Conservation (phyloP, 768 basidiomycete genomes). For the Serpula lacrymans region DNA sequence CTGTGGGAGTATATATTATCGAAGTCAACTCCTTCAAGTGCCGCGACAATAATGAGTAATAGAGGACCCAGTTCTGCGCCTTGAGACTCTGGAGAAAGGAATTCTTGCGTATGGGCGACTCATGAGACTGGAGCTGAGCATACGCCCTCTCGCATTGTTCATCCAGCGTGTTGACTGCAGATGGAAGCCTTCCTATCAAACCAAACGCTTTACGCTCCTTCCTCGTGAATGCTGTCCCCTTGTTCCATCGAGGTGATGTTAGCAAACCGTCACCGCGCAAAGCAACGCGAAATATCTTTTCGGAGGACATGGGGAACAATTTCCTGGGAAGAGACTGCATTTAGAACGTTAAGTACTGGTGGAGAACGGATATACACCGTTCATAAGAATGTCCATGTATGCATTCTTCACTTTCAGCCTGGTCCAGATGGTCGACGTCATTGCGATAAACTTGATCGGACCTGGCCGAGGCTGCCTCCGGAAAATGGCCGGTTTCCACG, state of each 20-base stretch:
- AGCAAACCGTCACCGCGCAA: slow-evolving; percentile 63
- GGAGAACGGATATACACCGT: not conserved
- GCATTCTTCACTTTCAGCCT: not conserved
- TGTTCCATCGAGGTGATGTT: slow-evolving; percentile 66
- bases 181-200: slow-evolving; percentile 48
- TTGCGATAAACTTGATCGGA: not conserved
- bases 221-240: slow-evolving; percentile 73
- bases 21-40: slow-evolving; percentile 57
- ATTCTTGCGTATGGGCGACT: slow-evolving; percentile 56
- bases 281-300: slow-evolving; percentile 36
- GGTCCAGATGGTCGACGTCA: slow-evolving; percentile 1
- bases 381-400: not conserved
- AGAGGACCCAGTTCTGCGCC: slow-evolving; percentile 80
- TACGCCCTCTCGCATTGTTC: slow-evolving; percentile 77
- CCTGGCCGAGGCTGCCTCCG: not conserved
- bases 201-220: slow-evolving; percentile 71
- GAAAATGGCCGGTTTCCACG: slow-evolving; percentile 15
- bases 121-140: slow-evolving; percentile 45
- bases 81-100: slow-evolving; percentile 73
- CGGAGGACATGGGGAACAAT: slow-evolving; percentile 6
- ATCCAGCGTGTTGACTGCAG: slow-evolving; percentile 59
- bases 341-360: too few relatives aligned
- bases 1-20: slow-evolving; percentile 82
- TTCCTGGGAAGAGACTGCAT: slow-evolving; percentile 3
- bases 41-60: slow-evolving; percentile 60